Evolutionary conservation across 495 filamentous ascomycete species (phyloP).

Genomic region (Halenospora varia): DNA sequence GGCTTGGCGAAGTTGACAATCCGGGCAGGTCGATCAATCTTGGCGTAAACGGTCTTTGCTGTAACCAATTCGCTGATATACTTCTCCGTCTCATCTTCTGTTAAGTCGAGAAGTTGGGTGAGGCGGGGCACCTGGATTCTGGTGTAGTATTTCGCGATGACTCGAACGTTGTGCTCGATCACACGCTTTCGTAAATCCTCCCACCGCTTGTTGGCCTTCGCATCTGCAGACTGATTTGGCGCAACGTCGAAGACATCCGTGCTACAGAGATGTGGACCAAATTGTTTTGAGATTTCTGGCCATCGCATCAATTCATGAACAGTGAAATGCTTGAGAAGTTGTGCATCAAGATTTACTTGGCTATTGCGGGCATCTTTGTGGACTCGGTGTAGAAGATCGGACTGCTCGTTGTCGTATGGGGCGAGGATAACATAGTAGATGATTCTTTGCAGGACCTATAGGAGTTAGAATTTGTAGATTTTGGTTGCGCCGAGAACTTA

Average conservation of each 20-base stretch:
- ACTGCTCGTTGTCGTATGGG: conserved; percentile 97
- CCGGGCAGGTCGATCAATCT: conserved; percentile 90
- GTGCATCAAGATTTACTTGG: conserved; percentile 66
- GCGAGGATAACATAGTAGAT: conserved; percentile 97
- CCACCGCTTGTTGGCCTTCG: conserved; percentile 79
- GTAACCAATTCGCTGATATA: conserved; percentile 95
- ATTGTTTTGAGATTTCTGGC: conserved; percentile 84
- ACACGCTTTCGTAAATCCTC: conserved; percentile 94
- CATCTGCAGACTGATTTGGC: conserved; percentile 57
- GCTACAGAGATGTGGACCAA: conserved; percentile 80
- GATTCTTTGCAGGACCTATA: conserved; percentile 81
- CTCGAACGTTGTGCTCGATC: conserved; percentile 97
- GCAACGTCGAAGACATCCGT: conserved; percentile 83
- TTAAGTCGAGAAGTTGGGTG: conserved; percentile 84
- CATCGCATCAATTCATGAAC: conserved; percentile 97
- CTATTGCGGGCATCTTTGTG: conserved; percentile 65
- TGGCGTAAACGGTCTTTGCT: conserved; percentile 93
- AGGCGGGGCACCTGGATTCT: conserved; percentile 88
- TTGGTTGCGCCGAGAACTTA: conserved; percentile 41
- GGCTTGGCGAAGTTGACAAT: conserved; percentile 92
- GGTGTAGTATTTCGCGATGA: conserved; percentile 98
- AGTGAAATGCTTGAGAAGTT: conserved; percentile 89
- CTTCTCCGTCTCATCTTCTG: conserved; percentile 93
- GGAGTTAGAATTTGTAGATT: conserved; percentile 25
- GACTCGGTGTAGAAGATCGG: conserved; percentile 92